Evolutionary conservation across 352 stramenopile species (phyloP).

Genomic region (Phytophthora palmivora): DNA sequence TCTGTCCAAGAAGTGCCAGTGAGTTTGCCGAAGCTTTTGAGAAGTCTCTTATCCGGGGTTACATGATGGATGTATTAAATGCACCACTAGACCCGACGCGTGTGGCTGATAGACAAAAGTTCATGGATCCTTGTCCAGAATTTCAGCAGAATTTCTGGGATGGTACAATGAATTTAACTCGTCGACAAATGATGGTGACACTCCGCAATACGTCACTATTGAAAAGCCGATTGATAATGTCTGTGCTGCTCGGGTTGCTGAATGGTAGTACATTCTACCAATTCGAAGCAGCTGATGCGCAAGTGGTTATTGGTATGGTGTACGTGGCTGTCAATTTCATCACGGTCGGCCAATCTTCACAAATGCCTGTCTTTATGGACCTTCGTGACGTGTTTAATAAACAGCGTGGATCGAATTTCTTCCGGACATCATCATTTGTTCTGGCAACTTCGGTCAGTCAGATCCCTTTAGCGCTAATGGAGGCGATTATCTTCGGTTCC

Average conservation of each 20-base stretch:
- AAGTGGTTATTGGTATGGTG: conserved; percentile 48
- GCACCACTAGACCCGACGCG: conserved; percentile 4
- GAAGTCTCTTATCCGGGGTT: conserved; percentile 9
- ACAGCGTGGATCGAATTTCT: conserved; percentile 85
- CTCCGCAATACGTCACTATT: conserved; percentile 32
- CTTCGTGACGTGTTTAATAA: conserved; percentile 76
- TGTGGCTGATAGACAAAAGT: conserved; percentile 7
- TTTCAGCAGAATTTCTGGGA: conserved; percentile 35
- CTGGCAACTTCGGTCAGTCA: conserved; percentile 46
- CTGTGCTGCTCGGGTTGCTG: conserved; percentile 16
- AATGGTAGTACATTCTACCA: conserved; percentile 28
- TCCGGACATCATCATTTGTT: conserved; percentile 71
- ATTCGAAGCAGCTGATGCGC: conserved; percentile 7
- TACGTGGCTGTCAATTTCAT: conserved; percentile 82
- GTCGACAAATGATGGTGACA: conserved; percentile 34
- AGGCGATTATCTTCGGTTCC: conserved; percentile 75
- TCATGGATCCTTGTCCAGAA: conserved; percentile 30
- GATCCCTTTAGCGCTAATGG: no score
- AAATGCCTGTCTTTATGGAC: conserved; percentile 73
- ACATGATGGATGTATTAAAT: conserved; percentile 14
- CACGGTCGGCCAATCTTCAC: conserved; percentile 64
- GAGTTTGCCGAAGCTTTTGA: conserved; percentile 28
- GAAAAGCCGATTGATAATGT: conserved; percentile 28
- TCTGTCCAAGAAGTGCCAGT: neutral
- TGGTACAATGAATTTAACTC: conserved; percentile 16